Conservation (phyloP, 2,329 filamentous ascomycete species). For the Trichoderma afroharzianum region DNA sequence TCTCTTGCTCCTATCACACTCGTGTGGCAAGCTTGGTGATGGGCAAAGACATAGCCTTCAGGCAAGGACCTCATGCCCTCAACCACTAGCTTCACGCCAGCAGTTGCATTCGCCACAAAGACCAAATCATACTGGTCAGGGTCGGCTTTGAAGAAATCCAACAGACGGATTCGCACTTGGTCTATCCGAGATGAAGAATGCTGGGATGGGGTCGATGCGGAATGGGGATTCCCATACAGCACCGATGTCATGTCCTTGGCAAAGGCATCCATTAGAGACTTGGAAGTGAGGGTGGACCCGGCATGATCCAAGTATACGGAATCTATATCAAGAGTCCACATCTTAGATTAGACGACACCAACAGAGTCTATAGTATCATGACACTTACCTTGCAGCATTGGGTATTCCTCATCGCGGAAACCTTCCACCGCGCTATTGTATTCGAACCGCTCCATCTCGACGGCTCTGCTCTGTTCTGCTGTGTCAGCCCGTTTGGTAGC, state of each 20-base stretch:
- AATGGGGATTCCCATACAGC: constrained; percentile 90
- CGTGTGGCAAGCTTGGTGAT: constrained; percentile 82
- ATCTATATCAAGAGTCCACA: constrained; percentile 47
- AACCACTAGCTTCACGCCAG: constrained; percentile 79
- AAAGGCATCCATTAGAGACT: constrained; percentile 76
- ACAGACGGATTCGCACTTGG: constrained; percentile 64
- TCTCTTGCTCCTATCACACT: constrained; percentile 80
- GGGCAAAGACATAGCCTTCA: constrained; percentile 75
- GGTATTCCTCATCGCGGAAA: constrained; percentile 60
- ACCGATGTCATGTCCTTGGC: constrained; percentile 72
- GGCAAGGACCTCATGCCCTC: constrained; percentile 69
- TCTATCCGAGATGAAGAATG: constrained; percentile 71
- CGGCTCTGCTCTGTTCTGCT: background rate
- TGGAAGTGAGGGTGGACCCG: constrained; percentile 80
- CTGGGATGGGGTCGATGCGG: constrained; percentile 76
- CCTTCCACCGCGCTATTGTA: constrained; percentile 60
- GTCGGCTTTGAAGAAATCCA: constrained; percentile 77
- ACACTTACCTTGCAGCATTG: constrained; percentile 61
- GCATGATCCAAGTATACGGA: constrained; percentile 89
- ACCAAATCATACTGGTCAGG: constrained; percentile 80
- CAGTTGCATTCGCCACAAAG: constrained; percentile 90
- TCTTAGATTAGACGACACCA: background rate
- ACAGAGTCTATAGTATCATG: background rate
- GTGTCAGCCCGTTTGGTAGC: constrained; percentile 3
- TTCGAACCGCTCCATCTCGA: background rate